Evolutionary conservation across 441 rosid genomes (phyloP).

Genomic region (Bruguiera hainesii): DNA sequence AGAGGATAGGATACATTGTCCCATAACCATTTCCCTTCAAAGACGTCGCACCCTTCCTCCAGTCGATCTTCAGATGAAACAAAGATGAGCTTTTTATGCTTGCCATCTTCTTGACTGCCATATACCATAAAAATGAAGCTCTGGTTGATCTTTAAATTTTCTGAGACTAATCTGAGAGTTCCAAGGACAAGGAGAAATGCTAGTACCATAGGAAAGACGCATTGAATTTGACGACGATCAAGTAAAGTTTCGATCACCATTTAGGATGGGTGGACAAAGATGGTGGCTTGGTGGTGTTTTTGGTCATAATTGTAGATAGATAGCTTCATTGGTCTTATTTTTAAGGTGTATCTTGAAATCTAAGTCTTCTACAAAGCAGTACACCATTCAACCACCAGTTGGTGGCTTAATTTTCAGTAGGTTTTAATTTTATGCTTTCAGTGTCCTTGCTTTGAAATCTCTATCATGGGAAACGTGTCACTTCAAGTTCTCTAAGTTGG

Average conservation of each 20-base stretch:
- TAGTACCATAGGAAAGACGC: constrained; percentile 51
- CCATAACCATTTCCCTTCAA: constrained; percentile 83
- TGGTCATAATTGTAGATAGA: constrained; percentile 16
- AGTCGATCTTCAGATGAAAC: constrained; percentile 53
- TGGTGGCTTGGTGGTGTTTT: constrained; percentile 5
- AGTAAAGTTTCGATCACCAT: constrained; percentile 33
- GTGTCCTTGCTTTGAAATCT: too few relatives aligned
- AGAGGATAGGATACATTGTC: constrained; percentile 70
- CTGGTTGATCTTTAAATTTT: constrained; percentile 47
- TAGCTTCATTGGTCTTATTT: not conserved
- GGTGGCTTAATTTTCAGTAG: constrained; percentile 24
- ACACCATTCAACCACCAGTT: constrained; percentile 45
- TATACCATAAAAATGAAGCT: constrained; percentile 32
- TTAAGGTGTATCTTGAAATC: constrained; percentile 29
- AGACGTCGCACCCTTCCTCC: constrained; percentile 61
- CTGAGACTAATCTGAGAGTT: constrained; percentile 43
- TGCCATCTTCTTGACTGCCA: constrained; percentile 23
- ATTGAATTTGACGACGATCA: constrained; percentile 39
- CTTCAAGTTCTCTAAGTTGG: too few relatives aligned
- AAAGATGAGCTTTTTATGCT: constrained; percentile 35
- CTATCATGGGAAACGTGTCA: too few relatives aligned
- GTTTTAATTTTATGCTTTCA: too few relatives aligned
- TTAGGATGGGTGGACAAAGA: constrained; percentile 1
- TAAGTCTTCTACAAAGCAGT: constrained; percentile 28
- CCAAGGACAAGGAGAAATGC: constrained; percentile 56